Percentiles rank a stretch among this genome's conserved stretches.
These are phyloP conservation scores for Phytophthora capsici DNA, from an alignment of 352 stramenopile species.

Conservation along the genomic window DNA sequence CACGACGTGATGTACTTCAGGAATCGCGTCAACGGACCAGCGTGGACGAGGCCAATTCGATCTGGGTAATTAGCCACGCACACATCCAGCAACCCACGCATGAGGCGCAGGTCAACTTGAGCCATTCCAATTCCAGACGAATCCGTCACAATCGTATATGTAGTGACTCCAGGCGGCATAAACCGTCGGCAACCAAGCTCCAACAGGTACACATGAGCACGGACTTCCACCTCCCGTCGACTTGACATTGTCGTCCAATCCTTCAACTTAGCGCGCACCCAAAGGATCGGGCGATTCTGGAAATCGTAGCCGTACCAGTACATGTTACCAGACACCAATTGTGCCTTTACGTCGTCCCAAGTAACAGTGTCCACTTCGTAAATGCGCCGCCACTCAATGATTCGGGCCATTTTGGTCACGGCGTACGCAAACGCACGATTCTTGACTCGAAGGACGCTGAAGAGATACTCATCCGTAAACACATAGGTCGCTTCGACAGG, in stretches of 20 bases:
- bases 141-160: conserved; percentile 71
- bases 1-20: conserved; percentile 56
- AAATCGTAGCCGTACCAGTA: conserved; percentile 82
- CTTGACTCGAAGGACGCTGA: conserved; percentile 66
- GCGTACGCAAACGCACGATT: conserved; percentile 67
- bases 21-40: conserved; percentile 62
- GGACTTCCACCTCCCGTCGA: conserved; percentile 58
- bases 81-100: conserved; percentile 65
- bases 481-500: conserved; percentile 47
- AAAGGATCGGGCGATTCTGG: conserved; percentile 69
- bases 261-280: conserved; percentile 68
- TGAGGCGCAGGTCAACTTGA: conserved; percentile 67
- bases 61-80: conserved; percentile 75
- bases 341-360: conserved; percentile 47
- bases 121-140: conserved; percentile 49
- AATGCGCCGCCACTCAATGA: conserved; percentile 53
- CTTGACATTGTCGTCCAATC: conserved; percentile 61
- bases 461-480: conserved; percentile 67
- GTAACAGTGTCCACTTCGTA: conserved; percentile 53
- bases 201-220: conserved; percentile 65
- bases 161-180: conserved; percentile 63
- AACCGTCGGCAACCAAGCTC: conserved; percentile 59
- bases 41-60: conserved; percentile 66
- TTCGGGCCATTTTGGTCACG: conserved; percentile 63
- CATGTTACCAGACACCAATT: conserved; percentile 61